Conservation (phyloP, 2,329 filamentous ascomycete genomes). For the Colletotrichum liriopes region DNA sequence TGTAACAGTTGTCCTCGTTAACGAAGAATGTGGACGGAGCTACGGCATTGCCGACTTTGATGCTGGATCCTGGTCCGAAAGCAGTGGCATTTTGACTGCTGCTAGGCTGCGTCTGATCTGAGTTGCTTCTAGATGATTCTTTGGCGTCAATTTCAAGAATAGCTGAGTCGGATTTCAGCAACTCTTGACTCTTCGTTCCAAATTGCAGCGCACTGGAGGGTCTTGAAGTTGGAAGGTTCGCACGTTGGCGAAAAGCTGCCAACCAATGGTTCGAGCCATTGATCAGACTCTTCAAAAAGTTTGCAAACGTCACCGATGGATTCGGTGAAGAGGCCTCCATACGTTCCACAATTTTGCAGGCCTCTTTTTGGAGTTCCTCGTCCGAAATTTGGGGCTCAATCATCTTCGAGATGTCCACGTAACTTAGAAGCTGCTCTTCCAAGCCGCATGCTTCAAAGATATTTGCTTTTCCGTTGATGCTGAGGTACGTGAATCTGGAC, state of each 20-base stretch:
- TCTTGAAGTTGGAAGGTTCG: conserved; percentile 7
- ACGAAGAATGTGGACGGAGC: conserved; percentile 36
- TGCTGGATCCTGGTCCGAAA: not conserved
- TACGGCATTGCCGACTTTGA: not conserved
- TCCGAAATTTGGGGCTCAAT: conserved; percentile 16
- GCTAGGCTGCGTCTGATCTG: not conserved
- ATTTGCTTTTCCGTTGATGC: conserved; percentile 37
- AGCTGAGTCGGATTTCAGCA: not conserved
- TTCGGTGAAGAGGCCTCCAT: conserved; percentile 7
- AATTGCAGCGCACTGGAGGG: not conserved
- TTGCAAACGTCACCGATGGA: conserved; percentile 17
- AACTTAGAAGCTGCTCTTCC: conserved; percentile 35
- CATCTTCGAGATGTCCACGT: conserved; percentile 27
- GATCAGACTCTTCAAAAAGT: conserved; percentile 31
- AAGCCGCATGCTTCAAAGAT: conserved; percentile 36
- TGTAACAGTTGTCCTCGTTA: conserved; percentile 49
- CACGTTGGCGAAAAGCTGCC: conserved; percentile 22
- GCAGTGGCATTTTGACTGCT: not conserved
- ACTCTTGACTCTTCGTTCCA: not conserved
- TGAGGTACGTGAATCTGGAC: conserved; percentile 36
- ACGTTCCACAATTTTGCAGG: conserved; percentile 25
- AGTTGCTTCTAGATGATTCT: not conserved
- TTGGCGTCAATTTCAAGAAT: not conserved
- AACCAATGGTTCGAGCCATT: conserved; percentile 32
- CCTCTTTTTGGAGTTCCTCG: conserved; percentile 30